These are phyloP conservation scores for Hyphopichia pseudoburtonii DNA, from an alignment of 1,139 yeast species.

Conservation along the genomic window DNA sequence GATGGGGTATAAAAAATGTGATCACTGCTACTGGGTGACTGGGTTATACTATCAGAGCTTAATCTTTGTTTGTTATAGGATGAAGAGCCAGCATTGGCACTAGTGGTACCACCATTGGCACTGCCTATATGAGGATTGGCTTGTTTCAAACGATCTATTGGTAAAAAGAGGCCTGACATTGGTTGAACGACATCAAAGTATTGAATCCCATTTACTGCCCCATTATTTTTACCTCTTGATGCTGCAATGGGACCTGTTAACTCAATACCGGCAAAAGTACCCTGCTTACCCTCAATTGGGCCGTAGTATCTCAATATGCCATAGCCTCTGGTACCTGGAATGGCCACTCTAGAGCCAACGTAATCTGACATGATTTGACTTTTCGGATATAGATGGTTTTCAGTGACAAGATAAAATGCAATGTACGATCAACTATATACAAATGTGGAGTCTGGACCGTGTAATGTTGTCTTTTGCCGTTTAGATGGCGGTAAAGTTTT, in stretches of 20 bases:
- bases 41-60: constrained; percentile 2
- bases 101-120: constrained; percentile 2
- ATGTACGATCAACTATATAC: too few species aligned
- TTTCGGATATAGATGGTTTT: too few species aligned
- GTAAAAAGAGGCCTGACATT: constrained; percentile 72
- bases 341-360: constrained; percentile 36
- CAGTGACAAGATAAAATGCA: too few species aligned
- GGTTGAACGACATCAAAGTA: constrained; percentile 55
- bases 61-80: constrained; percentile 1
- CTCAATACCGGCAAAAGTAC: constrained; percentile 89
- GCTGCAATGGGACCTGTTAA: constrained; percentile 60
- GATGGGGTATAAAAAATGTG: constrained; percentile 2
- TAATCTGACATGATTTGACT: constrained; percentile 23
- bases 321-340: constrained; percentile 46
- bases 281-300: constrained; percentile 66
- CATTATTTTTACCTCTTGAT: constrained; percentile 46
- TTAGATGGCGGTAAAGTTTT: too few species aligned
- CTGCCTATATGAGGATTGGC: constrained; percentile 30
- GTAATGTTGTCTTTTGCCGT: too few species aligned
- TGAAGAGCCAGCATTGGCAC: not conserved
- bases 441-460: too few species aligned
- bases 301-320: constrained; percentile 78
- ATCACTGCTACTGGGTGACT: constrained; percentile 1
- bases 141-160: constrained; percentile 58
- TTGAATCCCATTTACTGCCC: constrained; percentile 43